Base-by-base conservation (phyloP, 1,139 yeast genomes). In the Pneumocystis wakefieldiae region DNA sequence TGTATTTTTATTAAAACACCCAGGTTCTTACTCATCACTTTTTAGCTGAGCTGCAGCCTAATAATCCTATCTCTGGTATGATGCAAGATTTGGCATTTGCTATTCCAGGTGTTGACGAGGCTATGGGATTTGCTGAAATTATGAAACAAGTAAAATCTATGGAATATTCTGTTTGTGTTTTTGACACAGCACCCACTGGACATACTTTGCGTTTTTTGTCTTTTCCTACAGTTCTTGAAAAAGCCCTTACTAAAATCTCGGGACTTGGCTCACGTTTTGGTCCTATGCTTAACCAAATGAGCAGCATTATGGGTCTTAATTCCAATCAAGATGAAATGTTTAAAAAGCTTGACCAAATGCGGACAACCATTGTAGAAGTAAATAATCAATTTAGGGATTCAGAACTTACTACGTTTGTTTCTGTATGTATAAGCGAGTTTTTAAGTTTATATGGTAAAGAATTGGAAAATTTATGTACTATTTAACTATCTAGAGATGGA, bases 131-230 rank as follows among this genome's bases (percentile, higher is more conserved):
- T 73, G 94, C 95, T 85, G 98, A 92, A 76, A 97, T 92, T 36
- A 83, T 92, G 80, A 92, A 92, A 74, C 97, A 92, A 72, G 92
- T 92, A 74, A 91, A 90, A 76, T 84, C 82, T 68, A 96, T 90
- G 76, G 76, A 78, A 53, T 92, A 87, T 73, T 88, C 87, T 70
- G 90, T 96, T 14, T 91, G 92, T 69, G 89, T 92, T 68, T 92
- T 92, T 71, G 98, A 92, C 74, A 92, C 98, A 29, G 98, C 98
- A 0, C 98, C 98, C 69, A 92, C 98, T 0, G 98, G 98, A 57
- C 98, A 92, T 76, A 92, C 98, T 1, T 80, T 92, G 69, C 83
- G 98, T 72, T 92, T 92, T 76, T 80, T 92, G 73, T 96, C 91
- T 75, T 82, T 92, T 71, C 98, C 98, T 39, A 82, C 94, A 28